These are phyloP conservation scores for Suillus hirtellus DNA, from an alignment of 768 basidiomycete species.

Conservation along the genomic window DNA sequence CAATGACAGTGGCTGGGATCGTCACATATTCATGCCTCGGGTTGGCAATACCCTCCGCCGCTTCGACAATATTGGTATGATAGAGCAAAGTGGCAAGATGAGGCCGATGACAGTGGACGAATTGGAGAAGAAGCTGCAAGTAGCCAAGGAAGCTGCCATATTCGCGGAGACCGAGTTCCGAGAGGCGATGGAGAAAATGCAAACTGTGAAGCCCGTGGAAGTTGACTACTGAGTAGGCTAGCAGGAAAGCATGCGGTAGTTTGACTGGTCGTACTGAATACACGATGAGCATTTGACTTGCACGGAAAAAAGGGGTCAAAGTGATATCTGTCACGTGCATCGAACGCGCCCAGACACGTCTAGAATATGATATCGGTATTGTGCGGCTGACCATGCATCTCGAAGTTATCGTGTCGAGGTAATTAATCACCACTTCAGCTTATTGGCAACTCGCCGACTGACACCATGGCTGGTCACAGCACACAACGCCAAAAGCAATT, in stretches of 20 bases:
- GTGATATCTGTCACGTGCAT: constrained; percentile 15
- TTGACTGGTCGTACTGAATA: not conserved
- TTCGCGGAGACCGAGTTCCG: constrained; percentile 75
- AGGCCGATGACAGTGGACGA: constrained; percentile 67
- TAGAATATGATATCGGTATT: not conserved
- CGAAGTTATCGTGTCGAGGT: not conserved
- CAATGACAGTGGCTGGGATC: constrained; percentile 87
- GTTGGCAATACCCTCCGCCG: constrained; percentile 63
- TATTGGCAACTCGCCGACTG: constrained; percentile 14
- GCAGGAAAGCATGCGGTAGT: not conserved
- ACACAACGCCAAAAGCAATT: constrained; percentile 16
- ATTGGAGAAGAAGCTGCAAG: constrained; percentile 69
- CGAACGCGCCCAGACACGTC: constrained; percentile 6
- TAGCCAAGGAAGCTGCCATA: constrained; percentile 69
- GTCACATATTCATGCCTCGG: constrained; percentile 65
- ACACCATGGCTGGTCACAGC: constrained; percentile 22
- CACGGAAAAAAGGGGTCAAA: not conserved
- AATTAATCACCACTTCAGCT: not conserved
- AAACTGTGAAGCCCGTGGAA: constrained; percentile 51
- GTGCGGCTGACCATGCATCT: constrained; percentile 6
- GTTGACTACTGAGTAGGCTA: constrained; percentile 29
- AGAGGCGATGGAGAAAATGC: constrained; percentile 72
- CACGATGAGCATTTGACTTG: constrained; percentile 1
- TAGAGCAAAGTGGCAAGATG: constrained; percentile 43
- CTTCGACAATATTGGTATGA: constrained; percentile 66